These are phyloP conservation scores for Candida sanyaensis DNA, from an alignment of 1,139 yeast species.

Conservation along the genomic window DNA sequence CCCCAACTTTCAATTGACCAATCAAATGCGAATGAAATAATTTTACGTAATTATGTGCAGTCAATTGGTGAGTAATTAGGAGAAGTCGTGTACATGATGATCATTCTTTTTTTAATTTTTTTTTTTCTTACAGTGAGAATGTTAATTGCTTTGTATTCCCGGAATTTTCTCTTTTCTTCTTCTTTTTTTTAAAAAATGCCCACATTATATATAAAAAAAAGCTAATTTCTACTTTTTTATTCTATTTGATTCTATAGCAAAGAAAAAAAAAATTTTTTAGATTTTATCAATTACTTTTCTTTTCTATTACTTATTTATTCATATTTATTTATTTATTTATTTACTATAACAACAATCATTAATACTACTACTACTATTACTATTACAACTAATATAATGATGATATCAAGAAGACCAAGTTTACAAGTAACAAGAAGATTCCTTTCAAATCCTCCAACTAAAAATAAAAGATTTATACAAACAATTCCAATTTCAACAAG, in stretches of 20 bases:
- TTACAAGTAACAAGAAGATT: conserved; percentile 9
- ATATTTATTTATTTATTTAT: background rate
- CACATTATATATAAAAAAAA: background rate
- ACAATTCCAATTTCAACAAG: conserved; percentile 35
- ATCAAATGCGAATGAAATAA: background rate
- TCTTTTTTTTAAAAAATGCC: background rate
- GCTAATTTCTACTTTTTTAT: background rate
- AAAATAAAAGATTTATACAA: conserved; percentile 43
- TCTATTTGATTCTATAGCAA: background rate
- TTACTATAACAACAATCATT: background rate
- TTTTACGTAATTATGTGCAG: conserved; percentile 4
- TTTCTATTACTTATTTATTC: background rate
- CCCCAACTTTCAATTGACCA: background rate
- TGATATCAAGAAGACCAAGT: conserved; percentile 11
- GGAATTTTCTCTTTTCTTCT: background rate
- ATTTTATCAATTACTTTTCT: background rate
- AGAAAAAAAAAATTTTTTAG: background rate
- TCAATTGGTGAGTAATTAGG: conserved; percentile 1
- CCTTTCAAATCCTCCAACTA: conserved; percentile 13
- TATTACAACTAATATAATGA: background rate
- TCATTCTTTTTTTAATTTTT: conserved; percentile 1
- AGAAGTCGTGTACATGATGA: background rate
- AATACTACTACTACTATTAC: too few relatives aligned
- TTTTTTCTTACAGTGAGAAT: background rate
- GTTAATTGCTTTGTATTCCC: background rate